phyloP scores from a whole-genome alignment of 805 yeast genomes.

The Groenewaldozyma tartarivorans region DNA sequence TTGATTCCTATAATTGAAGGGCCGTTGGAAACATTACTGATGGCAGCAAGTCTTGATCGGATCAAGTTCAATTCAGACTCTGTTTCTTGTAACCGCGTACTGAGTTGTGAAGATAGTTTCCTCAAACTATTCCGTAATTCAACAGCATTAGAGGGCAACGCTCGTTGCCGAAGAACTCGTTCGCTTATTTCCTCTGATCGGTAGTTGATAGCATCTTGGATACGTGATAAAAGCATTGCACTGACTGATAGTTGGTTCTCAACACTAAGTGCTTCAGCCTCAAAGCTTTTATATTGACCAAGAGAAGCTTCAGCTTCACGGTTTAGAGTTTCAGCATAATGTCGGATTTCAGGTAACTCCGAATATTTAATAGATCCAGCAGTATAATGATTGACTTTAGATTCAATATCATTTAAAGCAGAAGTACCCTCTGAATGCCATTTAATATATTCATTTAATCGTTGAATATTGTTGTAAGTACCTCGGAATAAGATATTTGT shows the following conservation, averaged over 20 bases:
- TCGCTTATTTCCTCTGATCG: conserved; percentile 8
- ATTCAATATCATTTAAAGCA: not conserved
- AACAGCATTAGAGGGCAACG: conserved; percentile 15
- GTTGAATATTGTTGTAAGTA: not conserved
- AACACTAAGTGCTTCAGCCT: not conserved
- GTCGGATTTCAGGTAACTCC: not conserved
- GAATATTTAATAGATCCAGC: not conserved
- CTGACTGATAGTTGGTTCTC: not conserved
- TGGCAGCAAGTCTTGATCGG: conserved; percentile 7
- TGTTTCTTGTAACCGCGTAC: conserved; percentile 5
- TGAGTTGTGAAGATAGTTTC: conserved; percentile 4
- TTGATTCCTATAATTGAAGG: conserved; percentile 12
- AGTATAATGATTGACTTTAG: not conserved
- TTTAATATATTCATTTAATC: too few relatives aligned
- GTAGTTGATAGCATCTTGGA: conserved; percentile 10
- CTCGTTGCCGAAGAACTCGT: conserved; percentile 9
- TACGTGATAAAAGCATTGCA: conserved; percentile 8
- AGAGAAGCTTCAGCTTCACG: not conserved
- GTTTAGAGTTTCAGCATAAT: not conserved
- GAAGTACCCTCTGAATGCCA: not conserved
- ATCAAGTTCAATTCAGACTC: conserved; percentile 12
- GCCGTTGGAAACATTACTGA: not conserved
- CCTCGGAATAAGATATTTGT: not conserved
- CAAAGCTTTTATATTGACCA: not conserved
- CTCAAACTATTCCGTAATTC: conserved; percentile 14